A percentile compares a stretch with the other conserved stretches of the same genome.
These are phyloP conservation scores for Hymenochaete sp. DNA, from an alignment of 1,284 basidiomycete genomes.

Conservation along the genomic window DNA sequence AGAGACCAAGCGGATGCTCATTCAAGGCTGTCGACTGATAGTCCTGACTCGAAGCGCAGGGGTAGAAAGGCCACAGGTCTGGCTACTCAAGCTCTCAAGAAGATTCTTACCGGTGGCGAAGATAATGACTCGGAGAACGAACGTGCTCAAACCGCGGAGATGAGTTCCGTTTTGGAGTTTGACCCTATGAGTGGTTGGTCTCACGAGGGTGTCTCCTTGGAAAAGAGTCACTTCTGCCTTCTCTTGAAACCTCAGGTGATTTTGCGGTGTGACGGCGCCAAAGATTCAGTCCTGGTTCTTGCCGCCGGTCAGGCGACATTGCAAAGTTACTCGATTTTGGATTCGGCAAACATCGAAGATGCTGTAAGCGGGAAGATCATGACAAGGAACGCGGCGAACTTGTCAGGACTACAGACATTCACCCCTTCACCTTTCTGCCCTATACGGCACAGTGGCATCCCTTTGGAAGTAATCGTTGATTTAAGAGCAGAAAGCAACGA, in stretches of 20 bases:
- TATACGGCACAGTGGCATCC: slow-evolving; percentile 50
- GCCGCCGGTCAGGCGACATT: slow-evolving; percentile 79
- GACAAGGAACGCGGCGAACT: slow-evolving; percentile 69
- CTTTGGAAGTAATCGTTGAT: slow-evolving; percentile 85
- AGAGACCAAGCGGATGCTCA: slow-evolving; percentile 68
- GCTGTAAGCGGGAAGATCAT: slow-evolving; percentile 81
- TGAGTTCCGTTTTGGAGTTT: slow-evolving; percentile 22
- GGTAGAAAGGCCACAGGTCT: slow-evolving; percentile 29
- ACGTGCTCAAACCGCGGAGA: slow-evolving; percentile 20
- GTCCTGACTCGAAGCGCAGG: slow-evolving; percentile 27
- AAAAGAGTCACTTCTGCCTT: slow-evolving; percentile 72
- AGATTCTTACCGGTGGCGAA: slow-evolving; percentile 47
- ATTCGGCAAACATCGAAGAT: slow-evolving; percentile 73
- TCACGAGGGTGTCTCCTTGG: slow-evolving; percentile 50
- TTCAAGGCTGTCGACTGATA: slow-evolving; percentile 26
- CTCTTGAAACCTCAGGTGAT: slow-evolving; percentile 90
- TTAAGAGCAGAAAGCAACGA: slow-evolving; percentile 71
- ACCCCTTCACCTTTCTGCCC: slow-evolving; percentile 50
- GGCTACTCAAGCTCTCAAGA: slow-evolving; percentile 52
- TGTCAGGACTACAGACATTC: slow-evolving; percentile 84
- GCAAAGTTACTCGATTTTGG: slow-evolving; percentile 77
- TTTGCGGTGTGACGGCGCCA: slow-evolving; percentile 56
- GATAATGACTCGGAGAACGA: slow-evolving; percentile 31
- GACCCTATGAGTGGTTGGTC: slow-evolving; percentile 67
- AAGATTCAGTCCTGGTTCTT: slow-evolving; percentile 65